These are phyloP conservation scores for Termitomyces sp. DNA, from an alignment of 768 basidiomycete genomes.

Conservation along the genomic window DNA sequence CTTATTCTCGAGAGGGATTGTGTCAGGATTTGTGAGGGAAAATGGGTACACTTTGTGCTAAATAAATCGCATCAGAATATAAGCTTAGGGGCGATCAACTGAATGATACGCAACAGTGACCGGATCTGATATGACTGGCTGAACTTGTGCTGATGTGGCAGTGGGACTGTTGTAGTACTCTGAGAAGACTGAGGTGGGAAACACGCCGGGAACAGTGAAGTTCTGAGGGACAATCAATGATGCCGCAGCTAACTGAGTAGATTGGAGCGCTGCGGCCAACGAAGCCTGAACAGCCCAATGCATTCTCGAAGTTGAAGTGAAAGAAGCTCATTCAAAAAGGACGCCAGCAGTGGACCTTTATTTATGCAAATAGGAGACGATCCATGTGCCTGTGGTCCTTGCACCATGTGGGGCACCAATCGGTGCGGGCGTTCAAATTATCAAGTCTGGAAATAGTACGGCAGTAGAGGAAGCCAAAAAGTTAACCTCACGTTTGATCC, in stretches of 20 bases:
- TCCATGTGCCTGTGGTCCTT: background rate
- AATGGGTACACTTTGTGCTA: conserved; percentile 59
- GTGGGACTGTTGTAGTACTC: conserved; percentile 73
- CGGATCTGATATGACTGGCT: conserved; percentile 76
- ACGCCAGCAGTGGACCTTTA: background rate
- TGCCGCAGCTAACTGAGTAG: conserved; percentile 5
- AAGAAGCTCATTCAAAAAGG: background rate
- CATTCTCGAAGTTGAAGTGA: background rate
- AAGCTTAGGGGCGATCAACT: background rate
- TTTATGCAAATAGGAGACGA: background rate
- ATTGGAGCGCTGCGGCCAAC: conserved; percentile 8
- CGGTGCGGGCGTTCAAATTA: background rate
- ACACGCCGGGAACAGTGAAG: conserved; percentile 58
- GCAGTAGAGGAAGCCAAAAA: background rate
- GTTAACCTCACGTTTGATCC: background rate
- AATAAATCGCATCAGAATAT: conserved; percentile 1
- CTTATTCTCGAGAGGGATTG: conserved; percentile 57
- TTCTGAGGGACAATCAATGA: conserved; percentile 35
- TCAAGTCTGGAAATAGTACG: background rate
- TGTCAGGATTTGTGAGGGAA: conserved; percentile 59
- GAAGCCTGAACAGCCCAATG: conserved; percentile 1
- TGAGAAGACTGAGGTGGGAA: conserved; percentile 64
- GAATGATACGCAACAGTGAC: conserved; percentile 43
- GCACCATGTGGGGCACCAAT: background rate
- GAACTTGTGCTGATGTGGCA: conserved; percentile 66